Evolutionary conservation across 2,329 filamentous ascomycete species (phyloP), one percentile per base, ranked within the genome.

Genomic region (Tolypocladium ovalisporum): DNA sequence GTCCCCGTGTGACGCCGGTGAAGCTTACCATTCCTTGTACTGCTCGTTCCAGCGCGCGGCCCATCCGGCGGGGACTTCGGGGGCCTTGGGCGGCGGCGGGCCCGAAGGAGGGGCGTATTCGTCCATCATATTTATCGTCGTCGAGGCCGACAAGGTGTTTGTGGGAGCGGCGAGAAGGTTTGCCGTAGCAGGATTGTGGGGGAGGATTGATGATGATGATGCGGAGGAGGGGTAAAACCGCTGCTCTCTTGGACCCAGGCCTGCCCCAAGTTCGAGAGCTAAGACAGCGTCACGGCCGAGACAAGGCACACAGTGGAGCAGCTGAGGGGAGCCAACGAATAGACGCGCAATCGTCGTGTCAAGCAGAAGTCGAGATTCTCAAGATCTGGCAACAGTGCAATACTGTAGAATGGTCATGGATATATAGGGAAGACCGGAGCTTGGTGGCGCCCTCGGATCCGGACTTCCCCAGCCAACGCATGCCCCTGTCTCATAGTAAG

Each of bases 11-110:
- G 36, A 22, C 40, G 12, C 27, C 32, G 34, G 32, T 22, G 27
- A 34, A 2, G 55, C 56, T 49, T 34, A 85, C 86, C 89, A 96
- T 80, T 94, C 87, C 67, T 87, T 87, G 76, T 96, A 96, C 67
- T 94, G 85, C 0, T 88, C 84, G 71, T 96, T 94, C 83, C 86
- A 96, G 62, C 90, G 83, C 13, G 87, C 87, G 67, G 89, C 85
- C 89, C 90, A 97, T 65, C 91, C 91, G 35, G 71, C 66, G 56
- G 74, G 74, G 9, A 76, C 74, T 66, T 89, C 87, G 2, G 89
- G 90, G 1, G 81, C 79, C 67, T 75, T 79, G 61, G 80, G 81
- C 54, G 81, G 81, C 62, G 81, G 80, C 52, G 81, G 81, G 29
- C 80, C 81, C 29, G 73, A 54, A 2, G 81, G 81, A 55, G 80